phyloP scores from a whole-genome alignment of 768 basidiomycete species.

The Boletus coccyginus region DNA sequence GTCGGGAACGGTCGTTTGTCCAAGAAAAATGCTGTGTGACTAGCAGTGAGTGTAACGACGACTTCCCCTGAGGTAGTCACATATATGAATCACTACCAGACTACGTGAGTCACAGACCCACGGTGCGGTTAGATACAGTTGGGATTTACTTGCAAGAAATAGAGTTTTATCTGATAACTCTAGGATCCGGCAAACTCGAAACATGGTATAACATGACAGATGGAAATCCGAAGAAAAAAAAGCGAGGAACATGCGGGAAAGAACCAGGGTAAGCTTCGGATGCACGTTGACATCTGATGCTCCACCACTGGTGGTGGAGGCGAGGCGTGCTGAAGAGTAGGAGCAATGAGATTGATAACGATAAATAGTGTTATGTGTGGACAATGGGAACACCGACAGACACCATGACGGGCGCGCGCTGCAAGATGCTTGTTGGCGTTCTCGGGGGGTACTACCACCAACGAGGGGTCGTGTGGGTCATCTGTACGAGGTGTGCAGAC shows the following conservation, averaged over 20 bases:
- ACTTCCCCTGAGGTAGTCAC: background rate
- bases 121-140: background rate
- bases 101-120: background rate
- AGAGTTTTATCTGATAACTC: constrained; percentile 7
- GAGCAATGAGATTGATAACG: background rate
- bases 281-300: constrained; percentile 25
- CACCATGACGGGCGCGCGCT: background rate
- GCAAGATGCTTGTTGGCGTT: background rate
- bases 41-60: background rate
- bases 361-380: background rate
- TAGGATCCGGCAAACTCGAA: background rate
- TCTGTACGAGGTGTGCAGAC: background rate
- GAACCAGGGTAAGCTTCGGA: constrained; percentile 22
- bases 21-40: background rate
- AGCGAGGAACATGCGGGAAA: constrained; percentile 10
- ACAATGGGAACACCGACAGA: background rate
- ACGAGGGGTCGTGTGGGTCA: background rate
- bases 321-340: constrained; percentile 12
- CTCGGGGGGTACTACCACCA: background rate
- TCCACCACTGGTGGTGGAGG: constrained; percentile 17
- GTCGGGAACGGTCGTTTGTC: background rate
- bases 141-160: background rate
- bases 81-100: background rate
- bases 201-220: constrained; percentile 3
- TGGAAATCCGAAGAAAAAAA: constrained; percentile 10